Evolutionary conservation across 306 rosid genomes (phyloP), one percentile per base, ranked within the genome.

Genomic region (Mucuna pruriens): DNA sequence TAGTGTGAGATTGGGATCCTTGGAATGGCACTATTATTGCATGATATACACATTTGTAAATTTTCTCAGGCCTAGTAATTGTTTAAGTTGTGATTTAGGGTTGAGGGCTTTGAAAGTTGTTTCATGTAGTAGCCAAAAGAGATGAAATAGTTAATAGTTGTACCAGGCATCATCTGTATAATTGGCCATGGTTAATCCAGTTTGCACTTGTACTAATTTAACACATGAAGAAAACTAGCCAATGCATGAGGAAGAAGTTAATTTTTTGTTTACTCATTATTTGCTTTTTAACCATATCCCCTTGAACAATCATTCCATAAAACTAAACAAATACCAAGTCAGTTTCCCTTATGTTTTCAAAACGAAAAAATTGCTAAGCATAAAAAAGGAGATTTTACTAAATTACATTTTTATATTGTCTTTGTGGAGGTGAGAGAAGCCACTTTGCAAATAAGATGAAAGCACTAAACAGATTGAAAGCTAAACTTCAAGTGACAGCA

Each of bases 381-480:
- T 72, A 36, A 38, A 33, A 63, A 9, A 3, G 40, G 16, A 0
- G 17, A 45, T 70, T 48, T 38, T 68, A 42, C 49, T 51, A 34
- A 60, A 48, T 5, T 71, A 63, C 45, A 44, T 31, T 78, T 78
- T 77, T 57, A 13, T 67, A 9, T 34, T 31, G 39, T 45, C 74
- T 60, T 36, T 78, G 25, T 86, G 87, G 69, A 91, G 97, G 92
- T 76, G 98, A 94, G 80, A 94, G 97, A 82, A 94, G 89, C 79
- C 80, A 66, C 48, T 91, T 94, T 86, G 92, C 92, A 13, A 90
- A 91, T 67, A 84, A 88, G 86, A 94, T 91, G 65, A 94, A 94
- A 85, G 97, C 98, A 52, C 77, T 90, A 17, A 91, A 91, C 77
- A 89, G 98, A 78, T 71, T 94, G 84, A 88, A 88, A 65, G 97